Evolutionary conservation across 371 early-diverging fungal genomes (phyloP), one percentile per base, ranked within the genome.

Genomic region (Mortierella sp.): DNA sequence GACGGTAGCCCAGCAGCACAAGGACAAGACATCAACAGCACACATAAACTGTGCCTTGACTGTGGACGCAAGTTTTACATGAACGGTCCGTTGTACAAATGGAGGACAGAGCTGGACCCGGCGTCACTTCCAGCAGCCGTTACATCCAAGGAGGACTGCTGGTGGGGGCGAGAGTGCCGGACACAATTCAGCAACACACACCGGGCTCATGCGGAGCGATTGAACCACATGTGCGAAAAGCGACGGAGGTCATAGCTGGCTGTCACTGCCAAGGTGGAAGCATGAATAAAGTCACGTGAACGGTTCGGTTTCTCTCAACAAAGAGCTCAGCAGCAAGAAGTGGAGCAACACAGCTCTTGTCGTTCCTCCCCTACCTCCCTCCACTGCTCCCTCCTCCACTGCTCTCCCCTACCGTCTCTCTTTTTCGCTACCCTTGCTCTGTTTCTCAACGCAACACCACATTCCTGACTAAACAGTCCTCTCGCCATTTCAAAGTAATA

Each of bases 141-240:
- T 1, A 29, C 28, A 4, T 21, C 43, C 6, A 50, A 69, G 1
- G 21, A 39, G 24, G 21, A 60, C 29, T 76, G 77, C 43, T 76
- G 77, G 77, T 76, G 53, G 24, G 77, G 77, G 0, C 55, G 77
- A 27, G 69, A 69, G 16, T 76, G 77, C 44, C 69, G 77, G 3
- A 76, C 77, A 19, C 77, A 76, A 48, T 45, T 41, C 47, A 69
- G 61, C 43, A 8, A 3, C 21, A 21, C 29, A 2, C 60, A 61
- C 29, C 56, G 34, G 14, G n/a, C 22, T 0, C 77, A 69, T 58
- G 69, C 76, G 2, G 54, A 41, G 47, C 55, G 77, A 19, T 47
- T 68, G 40, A 76, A 76, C 54, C 77, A 76, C 37, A 68, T 76
- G 29, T 76, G 77, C 41, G 77, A 69, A 7, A 65, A 56, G 29